These are phyloP conservation scores for Pleurotus pulmonarius DNA, from an alignment of 768 basidiomycete species.

Conservation along the genomic window DNA sequence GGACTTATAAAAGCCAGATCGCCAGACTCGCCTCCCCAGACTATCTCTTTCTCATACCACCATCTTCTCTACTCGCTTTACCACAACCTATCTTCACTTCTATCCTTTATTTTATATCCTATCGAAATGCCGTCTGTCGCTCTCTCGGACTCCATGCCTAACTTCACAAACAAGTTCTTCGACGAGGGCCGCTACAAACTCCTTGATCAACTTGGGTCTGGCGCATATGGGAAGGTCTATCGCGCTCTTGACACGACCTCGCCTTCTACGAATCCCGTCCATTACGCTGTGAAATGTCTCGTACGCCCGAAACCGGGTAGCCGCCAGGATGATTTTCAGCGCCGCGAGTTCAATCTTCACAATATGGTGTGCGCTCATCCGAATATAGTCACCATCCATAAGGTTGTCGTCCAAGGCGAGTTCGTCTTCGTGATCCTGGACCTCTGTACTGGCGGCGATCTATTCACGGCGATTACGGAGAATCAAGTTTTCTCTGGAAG, in stretches of 20 bases:
- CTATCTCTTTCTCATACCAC: slow-evolving; percentile 10
- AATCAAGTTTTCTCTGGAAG: slow-evolving; percentile 50
- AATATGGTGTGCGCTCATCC: slow-evolving; percentile 47
- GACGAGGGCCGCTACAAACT: slow-evolving; percentile 61
- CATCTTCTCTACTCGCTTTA: slow-evolving; percentile 13
- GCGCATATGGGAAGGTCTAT: slow-evolving; percentile 79
- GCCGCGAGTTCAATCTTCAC: slow-evolving; percentile 66
- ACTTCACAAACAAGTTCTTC: slow-evolving; percentile 48
- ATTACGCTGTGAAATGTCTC: slow-evolving; percentile 77
- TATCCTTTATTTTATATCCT: slow-evolving; percentile 12
- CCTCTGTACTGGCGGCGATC: slow-evolving; percentile 55
- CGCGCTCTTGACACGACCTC: slow-evolving; percentile 53
- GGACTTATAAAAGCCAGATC: neutral
- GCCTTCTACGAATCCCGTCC: slow-evolving; percentile 30
- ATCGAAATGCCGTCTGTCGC: slow-evolving; percentile 35
- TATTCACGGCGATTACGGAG: slow-evolving; percentile 69
- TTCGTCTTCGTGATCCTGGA: slow-evolving; percentile 70
- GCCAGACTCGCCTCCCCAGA: slow-evolving; percentile 9
- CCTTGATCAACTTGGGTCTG: slow-evolving; percentile 61
- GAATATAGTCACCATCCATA: slow-evolving; percentile 68
- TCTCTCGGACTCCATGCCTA: slow-evolving; percentile 41
- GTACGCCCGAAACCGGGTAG: slow-evolving; percentile 51
- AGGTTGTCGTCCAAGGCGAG: slow-evolving; percentile 53
- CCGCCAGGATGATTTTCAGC: slow-evolving; percentile 55
- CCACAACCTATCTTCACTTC: slow-evolving; percentile 13